Conservation (phyloP, 2,329 filamentous ascomycete species). For the Chalara sp. region DNA sequence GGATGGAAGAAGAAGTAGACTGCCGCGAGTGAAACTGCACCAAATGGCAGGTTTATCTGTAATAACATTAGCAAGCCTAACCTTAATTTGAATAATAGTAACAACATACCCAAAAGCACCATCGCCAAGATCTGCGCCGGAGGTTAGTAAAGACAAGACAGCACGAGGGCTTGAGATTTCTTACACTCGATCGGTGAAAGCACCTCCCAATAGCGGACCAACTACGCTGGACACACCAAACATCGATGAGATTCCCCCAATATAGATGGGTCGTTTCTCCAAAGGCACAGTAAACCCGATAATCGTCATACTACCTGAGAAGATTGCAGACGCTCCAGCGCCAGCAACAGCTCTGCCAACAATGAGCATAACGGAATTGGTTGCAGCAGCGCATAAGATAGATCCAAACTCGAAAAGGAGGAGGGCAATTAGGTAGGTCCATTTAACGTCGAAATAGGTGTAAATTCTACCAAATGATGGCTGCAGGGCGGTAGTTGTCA, state of each 20-base stretch:
- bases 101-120: slow-evolving; percentile 30
- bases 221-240: slow-evolving; percentile 27
- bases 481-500: slow-evolving; percentile 29
- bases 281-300: slow-evolving; percentile 32
- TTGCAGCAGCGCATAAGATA: slow-evolving; percentile 27
- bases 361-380: slow-evolving; percentile 28
- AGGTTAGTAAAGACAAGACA: too few species aligned
- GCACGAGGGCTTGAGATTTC: too few species aligned
- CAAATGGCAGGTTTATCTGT: slow-evolving; percentile 36
- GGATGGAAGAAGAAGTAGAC: slow-evolving; percentile 38
- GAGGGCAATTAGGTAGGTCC: slow-evolving; percentile 23
- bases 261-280: slow-evolving; percentile 25
- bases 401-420: slow-evolving; percentile 31
- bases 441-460: slow-evolving; percentile 28
- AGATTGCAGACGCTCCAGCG: slow-evolving; percentile 26
- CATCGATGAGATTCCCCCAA: slow-evolving; percentile 25
- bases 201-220: slow-evolving; percentile 31
- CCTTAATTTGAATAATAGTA: too few species aligned
- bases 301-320: slow-evolving; percentile 30
- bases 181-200: slow-evolving; percentile 25
- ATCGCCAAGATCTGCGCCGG: slow-evolving; percentile 29
- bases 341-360: slow-evolving; percentile 29
- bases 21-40: slow-evolving; percentile 31
- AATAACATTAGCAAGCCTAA: too few species aligned
- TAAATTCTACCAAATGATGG: slow-evolving; percentile 27